Conservation (phyloP, 2,329 filamentous ascomycete species). For the Phaeosphaeria sp. region DNA sequence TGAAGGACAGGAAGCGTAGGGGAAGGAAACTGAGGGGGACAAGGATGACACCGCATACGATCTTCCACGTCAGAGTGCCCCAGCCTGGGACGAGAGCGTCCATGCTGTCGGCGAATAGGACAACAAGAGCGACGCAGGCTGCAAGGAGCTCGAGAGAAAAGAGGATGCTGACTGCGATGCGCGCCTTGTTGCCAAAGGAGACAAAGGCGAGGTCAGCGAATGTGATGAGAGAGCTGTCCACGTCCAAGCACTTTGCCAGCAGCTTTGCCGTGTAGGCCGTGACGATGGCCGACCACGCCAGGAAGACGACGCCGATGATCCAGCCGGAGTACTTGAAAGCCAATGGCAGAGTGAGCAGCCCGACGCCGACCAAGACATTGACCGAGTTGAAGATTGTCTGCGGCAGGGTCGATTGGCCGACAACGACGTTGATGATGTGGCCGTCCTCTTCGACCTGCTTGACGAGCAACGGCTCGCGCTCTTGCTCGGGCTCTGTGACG, state of each 20-base stretch:
- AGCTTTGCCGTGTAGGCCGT: conserved; percentile 88
- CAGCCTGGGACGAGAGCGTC: conserved; percentile 76
- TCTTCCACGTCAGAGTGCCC: conserved; percentile 78
- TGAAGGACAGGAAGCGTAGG: conserved; percentile 83
- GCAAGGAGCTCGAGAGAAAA: conserved; percentile 89
- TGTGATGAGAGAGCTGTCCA: conserved; percentile 84
- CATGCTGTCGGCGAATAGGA: conserved; percentile 95
- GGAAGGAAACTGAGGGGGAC: conserved; percentile 86
- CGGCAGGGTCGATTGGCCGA: conserved; percentile 92
- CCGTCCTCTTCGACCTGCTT: conserved; percentile 86
- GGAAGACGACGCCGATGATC: conserved; percentile 78
- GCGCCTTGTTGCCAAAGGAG: conserved; percentile 82
- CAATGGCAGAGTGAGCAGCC: conserved; percentile 85
- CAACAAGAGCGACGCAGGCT: conserved; percentile 85
- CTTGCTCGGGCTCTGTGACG: conserved; percentile 52
- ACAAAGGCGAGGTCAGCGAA: conserved; percentile 94
- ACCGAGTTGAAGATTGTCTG: conserved; percentile 98
- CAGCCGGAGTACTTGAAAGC: conserved; percentile 88
- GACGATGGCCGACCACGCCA: conserved; percentile 74
- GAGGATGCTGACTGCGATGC: conserved; percentile 80
- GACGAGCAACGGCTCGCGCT: conserved; percentile 77
- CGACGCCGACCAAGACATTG: conserved; percentile 90
- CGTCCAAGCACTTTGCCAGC: conserved; percentile 85
- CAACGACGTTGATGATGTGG: conserved; percentile 81
- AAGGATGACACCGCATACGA: conserved; percentile 78